These are phyloP conservation scores for Xylaria castorea DNA, from an alignment of 495 filamentous ascomycete species.

Conservation along the genomic window DNA sequence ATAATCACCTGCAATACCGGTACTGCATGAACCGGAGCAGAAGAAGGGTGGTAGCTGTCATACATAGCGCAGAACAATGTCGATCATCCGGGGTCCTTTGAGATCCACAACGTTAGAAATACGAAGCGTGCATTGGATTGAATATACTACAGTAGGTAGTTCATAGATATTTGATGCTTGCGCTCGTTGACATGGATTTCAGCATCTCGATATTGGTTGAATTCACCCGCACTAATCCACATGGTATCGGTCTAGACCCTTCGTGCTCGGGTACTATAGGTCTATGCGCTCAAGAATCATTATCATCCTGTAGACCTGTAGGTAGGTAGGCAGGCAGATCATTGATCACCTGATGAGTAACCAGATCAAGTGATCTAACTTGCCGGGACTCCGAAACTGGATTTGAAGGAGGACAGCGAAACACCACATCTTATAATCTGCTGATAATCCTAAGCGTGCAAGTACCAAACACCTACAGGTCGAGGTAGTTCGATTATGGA, in stretches of 20 bases:
- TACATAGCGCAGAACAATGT: slow-evolving; percentile 9
- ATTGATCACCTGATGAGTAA: neutral
- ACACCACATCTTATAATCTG: neutral
- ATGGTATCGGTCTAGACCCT: slow-evolving; percentile 6
- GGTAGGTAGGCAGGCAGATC: neutral
- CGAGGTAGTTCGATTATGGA: no score
- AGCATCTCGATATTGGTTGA: neutral
- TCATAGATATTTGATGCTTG: neutral
- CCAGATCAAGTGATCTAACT: neutral
- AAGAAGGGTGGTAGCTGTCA: slow-evolving; percentile 7
- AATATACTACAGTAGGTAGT: neutral
- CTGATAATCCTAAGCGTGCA: neutral
- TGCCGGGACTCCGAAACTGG: neutral
- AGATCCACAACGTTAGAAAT: slow-evolving; percentile 3
- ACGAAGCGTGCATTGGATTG: neutral
- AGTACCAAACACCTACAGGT: no score
- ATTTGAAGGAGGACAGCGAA: neutral
- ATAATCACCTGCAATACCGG: neutral
- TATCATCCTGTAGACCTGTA: no score
- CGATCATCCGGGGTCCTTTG: slow-evolving; percentile 5
- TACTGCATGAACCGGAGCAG: slow-evolving; percentile 1
- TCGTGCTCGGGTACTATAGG: neutral
- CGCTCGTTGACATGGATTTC: neutral
- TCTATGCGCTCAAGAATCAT: neutral
- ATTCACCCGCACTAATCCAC: slow-evolving; percentile 2